Evolutionary conservation across 495 filamentous ascomycete genomes (phyloP).

Genomic region (Aspergillus diversus): DNA sequence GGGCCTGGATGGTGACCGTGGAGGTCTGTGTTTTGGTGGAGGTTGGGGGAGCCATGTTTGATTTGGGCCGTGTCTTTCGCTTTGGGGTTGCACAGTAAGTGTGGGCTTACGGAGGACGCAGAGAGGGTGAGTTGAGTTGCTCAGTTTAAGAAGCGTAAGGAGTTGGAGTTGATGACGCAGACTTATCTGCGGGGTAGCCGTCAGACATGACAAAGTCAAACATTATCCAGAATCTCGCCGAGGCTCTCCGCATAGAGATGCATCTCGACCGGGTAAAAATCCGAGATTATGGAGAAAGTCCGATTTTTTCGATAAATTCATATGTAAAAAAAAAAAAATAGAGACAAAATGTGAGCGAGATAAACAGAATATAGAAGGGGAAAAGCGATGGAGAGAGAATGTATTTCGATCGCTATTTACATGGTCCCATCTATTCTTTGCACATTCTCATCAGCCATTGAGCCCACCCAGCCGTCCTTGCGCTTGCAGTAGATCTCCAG

Average conservation of each 20-base stretch:
- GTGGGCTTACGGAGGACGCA: neutral
- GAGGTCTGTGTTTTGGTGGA: constrained; percentile 32
- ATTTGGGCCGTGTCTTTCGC: neutral
- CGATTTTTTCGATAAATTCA: neutral
- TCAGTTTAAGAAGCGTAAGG: neutral
- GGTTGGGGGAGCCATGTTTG: constrained; percentile 37
- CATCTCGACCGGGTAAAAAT: too few relatives aligned
- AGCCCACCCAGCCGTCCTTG: constrained; percentile 30
- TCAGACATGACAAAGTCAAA: neutral
- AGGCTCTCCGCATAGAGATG: neutral
- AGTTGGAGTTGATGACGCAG: neutral
- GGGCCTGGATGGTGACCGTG: constrained; percentile 27
- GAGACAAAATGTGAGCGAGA: neutral
- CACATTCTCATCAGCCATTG: constrained; percentile 10
- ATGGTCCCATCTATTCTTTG: neutral
- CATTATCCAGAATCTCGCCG: neutral
- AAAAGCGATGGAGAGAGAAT: neutral
- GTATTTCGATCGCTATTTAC: neutral
- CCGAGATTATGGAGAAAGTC: neutral
- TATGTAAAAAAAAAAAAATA: neutral
- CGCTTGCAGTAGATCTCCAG: constrained; percentile 30
- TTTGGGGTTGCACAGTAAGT: neutral
- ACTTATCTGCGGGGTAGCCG: constrained; percentile 7
- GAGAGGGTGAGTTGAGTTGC: neutral
- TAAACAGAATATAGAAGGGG: neutral